Evolutionary conservation across 306 rosid genomes (phyloP).

Genomic region (Cyclanthera cordifolia): DNA sequence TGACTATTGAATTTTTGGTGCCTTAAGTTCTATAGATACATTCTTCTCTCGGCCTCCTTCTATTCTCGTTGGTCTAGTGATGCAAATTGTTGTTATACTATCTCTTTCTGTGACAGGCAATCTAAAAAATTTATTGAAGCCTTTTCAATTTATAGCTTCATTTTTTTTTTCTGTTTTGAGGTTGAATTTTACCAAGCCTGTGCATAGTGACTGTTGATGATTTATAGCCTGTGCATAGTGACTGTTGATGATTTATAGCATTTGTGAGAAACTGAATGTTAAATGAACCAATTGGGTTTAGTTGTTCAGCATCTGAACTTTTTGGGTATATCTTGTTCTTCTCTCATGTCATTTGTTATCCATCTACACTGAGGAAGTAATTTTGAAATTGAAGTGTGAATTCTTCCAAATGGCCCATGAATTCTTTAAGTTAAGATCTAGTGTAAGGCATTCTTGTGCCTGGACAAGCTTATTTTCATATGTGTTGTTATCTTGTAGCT

Average conservation of each 20-base stretch:
- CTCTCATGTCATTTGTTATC: not conserved
- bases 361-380: not conserved
- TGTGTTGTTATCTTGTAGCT: not conserved
- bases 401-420: not conserved
- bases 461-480: not conserved
- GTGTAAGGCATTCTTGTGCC: not conserved
- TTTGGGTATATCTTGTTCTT: not conserved
- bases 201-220: not conserved
- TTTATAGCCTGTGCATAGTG: not conserved
- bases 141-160: not conserved
- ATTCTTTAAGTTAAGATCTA: not conserved
- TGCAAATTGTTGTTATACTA: not conserved
- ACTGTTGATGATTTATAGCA: not conserved
- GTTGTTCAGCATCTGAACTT: not conserved
- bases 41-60: not conserved
- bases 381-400: not conserved
- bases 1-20: not conserved
- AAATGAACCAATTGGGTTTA: not conserved
- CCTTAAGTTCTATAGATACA: not conserved
- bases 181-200: not conserved
- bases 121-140: not conserved
- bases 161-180: not conserved
- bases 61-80: not conserved
- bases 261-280: not conserved
- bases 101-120: no score